Percentiles rank a stretch among this genome's conserved stretches.
Evolutionary conservation across 768 basidiomycete genomes (phyloP).

Genomic region (Lactifluus piperatus): DNA sequence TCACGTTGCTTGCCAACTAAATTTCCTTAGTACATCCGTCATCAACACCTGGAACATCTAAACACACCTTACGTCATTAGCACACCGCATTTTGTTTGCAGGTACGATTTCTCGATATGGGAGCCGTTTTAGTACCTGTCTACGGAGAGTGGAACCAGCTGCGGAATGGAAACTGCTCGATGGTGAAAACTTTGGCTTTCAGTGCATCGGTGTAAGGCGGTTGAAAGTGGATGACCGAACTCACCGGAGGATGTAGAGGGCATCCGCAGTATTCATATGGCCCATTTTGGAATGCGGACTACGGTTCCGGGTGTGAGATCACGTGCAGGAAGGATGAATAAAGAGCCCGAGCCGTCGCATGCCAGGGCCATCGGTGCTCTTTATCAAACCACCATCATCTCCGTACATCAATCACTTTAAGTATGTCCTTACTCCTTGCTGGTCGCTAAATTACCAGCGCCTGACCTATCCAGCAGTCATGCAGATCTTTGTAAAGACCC

Average conservation of each 20-base stretch:
- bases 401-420: not conserved
- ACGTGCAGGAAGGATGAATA: slow-evolving; percentile 11
- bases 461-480: slow-evolving; percentile 13
- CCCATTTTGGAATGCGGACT: not conserved
- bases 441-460: not conserved
- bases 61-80: not conserved
- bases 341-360: not conserved
- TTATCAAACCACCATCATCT: slow-evolving; percentile 13
- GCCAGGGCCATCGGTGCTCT: not conserved
- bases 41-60: not conserved
- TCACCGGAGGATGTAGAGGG: no score
- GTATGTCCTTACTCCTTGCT: not conserved
- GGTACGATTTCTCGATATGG: not conserved
- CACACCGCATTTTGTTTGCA: not conserved
- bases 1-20: slow-evolving; percentile 1
- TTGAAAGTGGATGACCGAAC: not conserved
- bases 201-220: no score
- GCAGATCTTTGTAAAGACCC: slow-evolving; percentile 32
- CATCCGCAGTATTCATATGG: no score
- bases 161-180: no score
- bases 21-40: not conserved
- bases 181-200: no score
- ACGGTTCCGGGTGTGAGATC: not conserved
- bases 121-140: not conserved
- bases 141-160: no score